Evolutionary conservation across 2,329 filamentous ascomycete species (phyloP).

Genomic region (Phialophora macrospora): DNA sequence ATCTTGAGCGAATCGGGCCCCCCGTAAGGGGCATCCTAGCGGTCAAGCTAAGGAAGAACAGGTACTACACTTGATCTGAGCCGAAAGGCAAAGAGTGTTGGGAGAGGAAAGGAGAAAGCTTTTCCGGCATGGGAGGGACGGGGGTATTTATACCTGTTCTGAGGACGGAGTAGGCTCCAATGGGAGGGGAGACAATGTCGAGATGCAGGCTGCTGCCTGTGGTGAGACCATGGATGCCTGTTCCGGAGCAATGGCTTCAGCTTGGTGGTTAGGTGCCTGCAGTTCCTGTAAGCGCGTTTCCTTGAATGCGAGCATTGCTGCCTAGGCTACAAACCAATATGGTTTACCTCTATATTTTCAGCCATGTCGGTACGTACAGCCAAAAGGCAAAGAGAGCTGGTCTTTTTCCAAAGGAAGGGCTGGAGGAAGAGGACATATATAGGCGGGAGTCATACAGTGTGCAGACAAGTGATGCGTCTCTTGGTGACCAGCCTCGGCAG

Average conservation of each 20-base stretch:
- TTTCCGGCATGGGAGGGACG: not conserved
- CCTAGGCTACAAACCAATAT: no score
- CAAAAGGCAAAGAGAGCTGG: no score
- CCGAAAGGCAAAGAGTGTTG: slow-evolving; percentile 44
- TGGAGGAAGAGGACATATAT: no score
- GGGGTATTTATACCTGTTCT: not conserved
- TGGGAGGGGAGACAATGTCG: not conserved
- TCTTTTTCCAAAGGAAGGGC: no score
- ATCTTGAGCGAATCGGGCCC: slow-evolving; percentile 43
- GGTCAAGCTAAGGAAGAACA: slow-evolving; percentile 97
- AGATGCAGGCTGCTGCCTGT: not conserved
- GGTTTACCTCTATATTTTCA: no score
- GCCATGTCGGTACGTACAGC: no score
- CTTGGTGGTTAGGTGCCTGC: not conserved
- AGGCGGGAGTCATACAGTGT: no score
- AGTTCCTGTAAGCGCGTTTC: not conserved
- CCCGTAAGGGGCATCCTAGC: slow-evolving; percentile 71
- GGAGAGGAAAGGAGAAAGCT: not conserved
- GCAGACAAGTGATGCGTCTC: no score
- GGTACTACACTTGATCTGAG: slow-evolving; percentile 90
- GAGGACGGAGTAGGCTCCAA: not conserved
- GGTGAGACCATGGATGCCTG: not conserved
- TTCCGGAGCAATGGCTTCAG: not conserved
- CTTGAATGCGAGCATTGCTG: no score
- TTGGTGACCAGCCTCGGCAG: no score